Base-by-base conservation (phyloP, 345 rosid genomes). In the Orychophragmus violaceus region DNA sequence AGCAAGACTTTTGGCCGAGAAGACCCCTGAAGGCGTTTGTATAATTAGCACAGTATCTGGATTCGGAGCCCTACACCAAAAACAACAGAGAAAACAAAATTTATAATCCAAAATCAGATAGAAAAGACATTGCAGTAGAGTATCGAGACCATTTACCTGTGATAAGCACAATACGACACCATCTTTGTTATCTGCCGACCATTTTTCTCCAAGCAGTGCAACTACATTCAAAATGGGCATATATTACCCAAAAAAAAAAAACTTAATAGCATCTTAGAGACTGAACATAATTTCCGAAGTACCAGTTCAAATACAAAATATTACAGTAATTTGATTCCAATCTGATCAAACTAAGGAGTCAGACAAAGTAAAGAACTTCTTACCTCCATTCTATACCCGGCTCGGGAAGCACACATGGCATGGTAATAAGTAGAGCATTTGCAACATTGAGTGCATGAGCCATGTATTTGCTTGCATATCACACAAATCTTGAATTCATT, bases 371-470 rank as follows among this genome's bases (percentile, higher is more conserved):
- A n/a, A n/a, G n/a, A n/a, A n/a, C n/a, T n/a, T n/a, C n/a, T n/a
- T n/a, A n/a, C n/a, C n/a, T n/a, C n/a, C n/a, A n/a, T n/a, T n/a
- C n/a, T n/a, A n/a, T n/a, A n/a, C n/a, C n/a, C n/a, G n/a, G n/a
- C n/a, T n/a, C n/a, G n/a, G n/a, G n/a, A n/a, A n/a, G 97, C 96
- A 72, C 97, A 85, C 82, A 75, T 83, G 51, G 79, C 82, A 13
- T 91, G 97, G 53, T 86, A 91, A 76, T 83, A 82, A 21, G 97
- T 91, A 16, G 91, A 71, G 71, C 97, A 91, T 77, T 79, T 88
- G 88, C 87, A 78, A 71, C 97, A 91, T 54, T 86, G 89, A 62
- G 82, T 79, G 76, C 97, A 91, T 6, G 90, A n/a, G n/a, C n/a
- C n/a, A n/a, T n/a, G n/a, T n/a, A n/a, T n/a, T n/a, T n/a, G n/a